phyloP scores from a whole-genome alignment of 192 early-diverging fungal genomes.

The Dissophora ornata region DNA sequence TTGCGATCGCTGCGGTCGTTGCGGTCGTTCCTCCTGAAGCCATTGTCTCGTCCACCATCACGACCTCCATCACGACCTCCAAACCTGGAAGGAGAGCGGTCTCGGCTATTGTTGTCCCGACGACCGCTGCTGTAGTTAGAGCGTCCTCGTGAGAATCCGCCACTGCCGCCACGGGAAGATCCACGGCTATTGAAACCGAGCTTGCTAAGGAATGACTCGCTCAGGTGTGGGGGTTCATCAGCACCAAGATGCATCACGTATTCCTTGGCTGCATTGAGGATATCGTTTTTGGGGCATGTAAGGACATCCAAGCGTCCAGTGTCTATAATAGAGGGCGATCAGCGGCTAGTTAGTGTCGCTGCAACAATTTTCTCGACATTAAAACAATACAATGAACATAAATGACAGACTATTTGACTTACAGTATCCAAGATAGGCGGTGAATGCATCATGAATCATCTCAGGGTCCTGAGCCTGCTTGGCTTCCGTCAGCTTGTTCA shows the following conservation, averaged over 20 bases:
- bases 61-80: neutral
- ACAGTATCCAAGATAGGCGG: constrained; percentile 67
- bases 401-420: constrained; percentile 1
- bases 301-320: constrained; percentile 55
- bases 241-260: constrained; percentile 56
- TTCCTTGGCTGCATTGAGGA: constrained; percentile 45
- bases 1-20: constrained; percentile 13
- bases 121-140: constrained; percentile 10
- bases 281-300: constrained; percentile 47
- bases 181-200: constrained; percentile 55
- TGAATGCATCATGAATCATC: constrained; percentile 66
- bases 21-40: constrained; percentile 2
- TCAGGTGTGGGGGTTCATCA: constrained; percentile 57
- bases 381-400: constrained; percentile 1
- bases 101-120: constrained; percentile 17
- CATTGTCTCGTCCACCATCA: neutral
- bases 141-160: constrained; percentile 12
- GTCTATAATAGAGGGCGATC: constrained; percentile 30
- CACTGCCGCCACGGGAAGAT: no score
- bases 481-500: constrained; percentile 32
- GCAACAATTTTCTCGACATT: neutral
- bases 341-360: neutral
- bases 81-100: constrained; percentile 17
- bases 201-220: constrained; percentile 51
- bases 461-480: constrained; percentile 57